Evolutionary conservation across 164 flowering plant species (phyloP).

Genomic region (Litsea cubeba): DNA sequence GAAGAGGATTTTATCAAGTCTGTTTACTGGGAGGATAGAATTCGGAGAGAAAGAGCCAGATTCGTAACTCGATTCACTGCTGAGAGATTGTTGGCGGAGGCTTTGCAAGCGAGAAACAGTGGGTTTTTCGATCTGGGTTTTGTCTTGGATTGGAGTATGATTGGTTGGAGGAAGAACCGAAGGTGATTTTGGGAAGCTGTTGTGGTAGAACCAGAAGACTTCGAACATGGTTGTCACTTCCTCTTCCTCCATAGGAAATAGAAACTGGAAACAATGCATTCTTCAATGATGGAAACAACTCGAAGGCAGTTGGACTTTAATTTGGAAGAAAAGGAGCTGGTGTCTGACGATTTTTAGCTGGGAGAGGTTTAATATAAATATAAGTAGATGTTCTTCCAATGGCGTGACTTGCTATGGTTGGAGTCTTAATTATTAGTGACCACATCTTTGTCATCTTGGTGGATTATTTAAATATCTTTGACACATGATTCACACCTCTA

Average conservation of each 20-base stretch:
- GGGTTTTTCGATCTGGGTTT: constrained; percentile 10
- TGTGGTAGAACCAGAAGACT: constrained; percentile 37
- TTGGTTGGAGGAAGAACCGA: constrained; percentile 3
- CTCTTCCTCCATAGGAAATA: constrained; percentile 27
- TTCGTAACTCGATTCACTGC: constrained; percentile 29
- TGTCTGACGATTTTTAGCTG: no score
- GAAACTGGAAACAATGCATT: no score
- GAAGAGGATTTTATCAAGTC: constrained; percentile 16
- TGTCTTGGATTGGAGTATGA: constrained; percentile 14
- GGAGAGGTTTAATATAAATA: no score
- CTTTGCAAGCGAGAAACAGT: constrained; percentile 12
- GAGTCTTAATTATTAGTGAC: no score
- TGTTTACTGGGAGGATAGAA: constrained; percentile 28
- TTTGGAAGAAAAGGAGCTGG: no score
- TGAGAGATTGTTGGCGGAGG: constrained; percentile 29
- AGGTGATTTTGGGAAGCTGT: neutral
- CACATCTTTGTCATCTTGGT: no score
- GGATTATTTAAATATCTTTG: no score
- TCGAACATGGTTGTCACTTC: constrained; percentile 38
- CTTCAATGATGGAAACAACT: no score
- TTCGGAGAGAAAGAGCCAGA: constrained; percentile 15
- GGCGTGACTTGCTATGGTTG: no score
- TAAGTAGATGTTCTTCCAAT: no score
- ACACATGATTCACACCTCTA: no score
- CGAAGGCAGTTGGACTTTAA: no score